Base-by-base conservation (phyloP, 306 rosid genomes). In the Citrullus amarus region DNA sequence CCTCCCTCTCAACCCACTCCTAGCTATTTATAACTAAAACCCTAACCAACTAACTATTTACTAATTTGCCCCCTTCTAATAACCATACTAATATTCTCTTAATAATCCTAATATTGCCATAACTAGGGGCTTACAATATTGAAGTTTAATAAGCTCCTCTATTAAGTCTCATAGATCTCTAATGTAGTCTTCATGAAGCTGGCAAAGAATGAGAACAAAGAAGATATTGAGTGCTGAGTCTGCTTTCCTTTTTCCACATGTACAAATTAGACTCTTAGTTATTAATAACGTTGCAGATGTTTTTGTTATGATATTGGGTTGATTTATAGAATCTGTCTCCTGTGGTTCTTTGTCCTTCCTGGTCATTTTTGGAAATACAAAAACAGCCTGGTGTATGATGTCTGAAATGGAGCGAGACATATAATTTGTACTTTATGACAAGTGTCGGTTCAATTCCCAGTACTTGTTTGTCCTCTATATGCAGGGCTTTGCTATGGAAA, bases 401-500 rank as follows among this genome's bases (percentile, higher is more conserved):
- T 12, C 75, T 69, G 75, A 38, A n/a, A 22, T 69, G 56, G 36
- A 43, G 56, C 44, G 54, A 44, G 75, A 69, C 18, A 22, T 69
- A 9, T 39, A 69, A 22, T 22, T 7, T 36, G 4, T 69, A 44
- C 56, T 69, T 69, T 69, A 69, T 10, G 54, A 18, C 43, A 43
- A 43, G 38, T 46, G n/a, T 69, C 56, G 14, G 75, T 6, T n/a
- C 56, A 69, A 71, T 61, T 61, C 38, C 68, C 43, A 60, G 39
- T 66, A 34, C 18, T 62, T 50, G 20, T 50, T 28, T 48, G 32
- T 61, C 39, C 48, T 62, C 48, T 54, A 13, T 38, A 72, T 83
- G 80, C 89, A 91, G 98, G 98, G 84, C 88, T 94, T n/a, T 94
- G 96, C 88, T 94, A 92, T 62, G 98, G 95, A 51, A 92, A 94